These are phyloP conservation scores for Saksenaea oblongispora DNA, from an alignment of 371 early-diverging fungal genomes.

Conservation along the genomic window DNA sequence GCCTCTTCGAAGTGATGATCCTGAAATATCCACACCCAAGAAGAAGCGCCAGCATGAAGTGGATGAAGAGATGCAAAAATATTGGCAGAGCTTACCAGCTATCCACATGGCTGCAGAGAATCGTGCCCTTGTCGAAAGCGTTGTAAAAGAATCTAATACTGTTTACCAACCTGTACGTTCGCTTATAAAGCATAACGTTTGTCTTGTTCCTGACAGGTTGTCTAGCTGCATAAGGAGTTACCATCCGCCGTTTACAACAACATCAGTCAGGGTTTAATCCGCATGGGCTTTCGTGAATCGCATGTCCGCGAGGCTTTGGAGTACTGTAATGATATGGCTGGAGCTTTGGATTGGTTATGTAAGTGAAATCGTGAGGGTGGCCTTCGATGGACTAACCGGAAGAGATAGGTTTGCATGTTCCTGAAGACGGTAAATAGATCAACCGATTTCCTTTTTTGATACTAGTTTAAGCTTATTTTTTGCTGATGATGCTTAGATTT, in stretches of 20 bases:
- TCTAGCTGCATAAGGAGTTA: constrained; percentile 28
- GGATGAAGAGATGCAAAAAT: constrained; percentile 44
- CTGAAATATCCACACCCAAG: constrained; percentile 16
- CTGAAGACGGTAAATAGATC: constrained; percentile 68
- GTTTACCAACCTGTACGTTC: constrained; percentile 35
- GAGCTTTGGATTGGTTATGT: constrained; percentile 89
- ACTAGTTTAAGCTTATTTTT: neutral
- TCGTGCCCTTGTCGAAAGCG: constrained; percentile 62
- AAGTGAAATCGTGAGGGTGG: constrained; percentile 21
- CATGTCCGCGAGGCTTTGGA: constrained; percentile 78
- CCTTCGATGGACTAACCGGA: neutral
- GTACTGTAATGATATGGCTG: constrained; percentile 51
- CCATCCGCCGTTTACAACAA: constrained; percentile 40
- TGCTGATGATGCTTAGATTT: constrained; percentile 44
- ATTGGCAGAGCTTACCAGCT: constrained; percentile 74
- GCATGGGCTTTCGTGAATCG: constrained; percentile 71
- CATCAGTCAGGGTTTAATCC: constrained; percentile 47
- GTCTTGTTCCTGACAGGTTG: neutral
- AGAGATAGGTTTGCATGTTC: constrained; percentile 73
- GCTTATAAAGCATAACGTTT: neutral
- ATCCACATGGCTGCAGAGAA: constrained; percentile 70
- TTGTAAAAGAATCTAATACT: constrained; percentile 49
- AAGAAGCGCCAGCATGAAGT: constrained; percentile 21
- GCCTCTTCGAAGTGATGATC: constrained; percentile 25
- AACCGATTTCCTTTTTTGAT: neutral